Conservation (phyloP, 345 rosid species). For the Camelina sativa region DNA sequence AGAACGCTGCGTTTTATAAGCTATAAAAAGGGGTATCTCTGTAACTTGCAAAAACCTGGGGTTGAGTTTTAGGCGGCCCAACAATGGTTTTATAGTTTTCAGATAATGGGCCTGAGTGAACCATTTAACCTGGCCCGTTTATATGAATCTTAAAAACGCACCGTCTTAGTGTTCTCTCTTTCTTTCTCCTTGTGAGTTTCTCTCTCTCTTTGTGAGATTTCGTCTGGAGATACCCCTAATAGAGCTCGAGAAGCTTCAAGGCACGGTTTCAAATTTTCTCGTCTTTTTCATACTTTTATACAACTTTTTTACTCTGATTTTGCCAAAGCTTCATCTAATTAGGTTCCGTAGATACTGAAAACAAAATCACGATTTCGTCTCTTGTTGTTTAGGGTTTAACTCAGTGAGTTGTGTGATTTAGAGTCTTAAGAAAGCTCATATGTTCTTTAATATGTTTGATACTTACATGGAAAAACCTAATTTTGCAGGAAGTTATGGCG, state of each 20-base stretch:
- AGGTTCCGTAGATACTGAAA: conserved; percentile 7
- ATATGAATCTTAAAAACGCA: not conserved
- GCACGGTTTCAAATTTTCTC: conserved; percentile 11
- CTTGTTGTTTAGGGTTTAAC: conserved; percentile 15
- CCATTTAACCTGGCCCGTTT: conserved; percentile 12
- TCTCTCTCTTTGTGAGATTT: not conserved
- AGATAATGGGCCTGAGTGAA: conserved; percentile 7
- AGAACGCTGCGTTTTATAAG: conserved; percentile 9
- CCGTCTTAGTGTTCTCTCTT: not conserved
- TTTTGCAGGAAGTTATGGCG: conserved; percentile 51
- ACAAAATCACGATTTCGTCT: not conserved
- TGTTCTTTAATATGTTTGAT: not conserved
- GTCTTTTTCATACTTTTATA: too few species aligned
- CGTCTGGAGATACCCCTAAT: not conserved
- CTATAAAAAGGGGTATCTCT: not conserved
- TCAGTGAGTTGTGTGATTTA: not conserved
- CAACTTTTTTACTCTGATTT: not conserved
- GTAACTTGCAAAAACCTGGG: not conserved
- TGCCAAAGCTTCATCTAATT: conserved; percentile 4
- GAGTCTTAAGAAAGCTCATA: not conserved
- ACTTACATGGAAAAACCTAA: not conserved
- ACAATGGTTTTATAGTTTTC: not conserved
- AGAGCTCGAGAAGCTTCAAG: conserved; percentile 34
- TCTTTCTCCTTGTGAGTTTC: not conserved
- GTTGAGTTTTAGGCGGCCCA: not conserved